Base-by-base conservation (phyloP, 2,329 filamentous ascomycete species). In the Pseudocercospora ulei region DNA sequence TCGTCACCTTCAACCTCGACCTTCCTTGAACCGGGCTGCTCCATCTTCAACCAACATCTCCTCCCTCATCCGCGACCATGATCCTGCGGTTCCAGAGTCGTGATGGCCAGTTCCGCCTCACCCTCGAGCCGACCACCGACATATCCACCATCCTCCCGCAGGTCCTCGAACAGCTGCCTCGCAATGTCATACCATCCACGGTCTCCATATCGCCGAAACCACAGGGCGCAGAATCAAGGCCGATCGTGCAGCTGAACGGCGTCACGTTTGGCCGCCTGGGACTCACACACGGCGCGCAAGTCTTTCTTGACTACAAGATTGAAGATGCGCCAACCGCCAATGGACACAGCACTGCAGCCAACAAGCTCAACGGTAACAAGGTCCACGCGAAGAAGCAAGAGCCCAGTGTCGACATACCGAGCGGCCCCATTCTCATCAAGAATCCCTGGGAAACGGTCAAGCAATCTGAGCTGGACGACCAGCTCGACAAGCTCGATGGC, bases 361-460 rank as follows among this genome's bases (percentile, higher is more conserved):
- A 80, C 55, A 73, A 81, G 38, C 72, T 92, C n/a, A 87, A 83
- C 60, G 85, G 84, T 46, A 78, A 80, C 52, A 73, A 80, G 18
- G 74, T 90, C 26, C 66, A 78, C 9, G 73, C 79, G 12, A 75
- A 73, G 43, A 79, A 88, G 56, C 73, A 80, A 49, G 62, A 75
- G 3, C 74, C 76, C 5, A 56, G 53, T 27, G 71, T 82, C 56
- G 71, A 76, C 46, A 73, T 78, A 33, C 67, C 66, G 7, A 69
- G 67, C 3, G 72, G 72, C 1, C 70, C 74, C 3, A 63, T 75
- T 35, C 68, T 76, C 36, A 80, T 87, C 54, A 84, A 81, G 62
- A 94, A 90, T 49, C 84, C 86, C 0, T 96, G 90, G 90, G 90
- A 98, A 57, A 75, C 81, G 5, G 81, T 96, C 9, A 77, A 77